phyloP scores from a whole-genome alignment of 2,329 filamentous ascomycete species.

The Claviceps sorghi region DNA sequence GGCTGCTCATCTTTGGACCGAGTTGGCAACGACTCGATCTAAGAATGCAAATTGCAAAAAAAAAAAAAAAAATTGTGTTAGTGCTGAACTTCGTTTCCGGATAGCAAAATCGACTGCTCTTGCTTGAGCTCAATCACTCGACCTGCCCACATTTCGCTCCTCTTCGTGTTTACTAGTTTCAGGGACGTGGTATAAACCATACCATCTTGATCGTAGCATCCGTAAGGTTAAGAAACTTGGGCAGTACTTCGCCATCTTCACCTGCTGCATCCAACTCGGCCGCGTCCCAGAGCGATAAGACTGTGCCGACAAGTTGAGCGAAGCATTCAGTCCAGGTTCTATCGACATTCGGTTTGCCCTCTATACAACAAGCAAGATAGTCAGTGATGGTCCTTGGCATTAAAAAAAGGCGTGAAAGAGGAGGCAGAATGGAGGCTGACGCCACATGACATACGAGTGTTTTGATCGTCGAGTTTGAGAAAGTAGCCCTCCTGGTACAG shows the following conservation, averaged over 20 bases:
- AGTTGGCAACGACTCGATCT: slow-evolving; percentile 84
- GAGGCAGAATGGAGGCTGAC: not conserved
- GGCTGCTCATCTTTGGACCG: slow-evolving; percentile 62
- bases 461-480: slow-evolving; percentile 87
- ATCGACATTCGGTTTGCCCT: slow-evolving; percentile 73
- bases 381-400: slow-evolving; percentile 1
- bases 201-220: slow-evolving; percentile 99
- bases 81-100: not conserved
- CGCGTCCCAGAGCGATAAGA: slow-evolving; percentile 91
- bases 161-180: not conserved
- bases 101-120: not conserved
- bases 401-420: too few relatives aligned
- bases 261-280: slow-evolving; percentile 78
- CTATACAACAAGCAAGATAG: slow-evolving; percentile 28
- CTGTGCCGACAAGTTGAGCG: slow-evolving; percentile 87
- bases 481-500: slow-evolving; percentile 98
- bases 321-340: slow-evolving; percentile 94
- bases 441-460: slow-evolving; percentile 53
- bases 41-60: not conserved
- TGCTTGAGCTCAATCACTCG: not conserved
- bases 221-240: slow-evolving; percentile 90
- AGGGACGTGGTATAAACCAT: slow-evolving; percentile 13
- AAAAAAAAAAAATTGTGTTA: too few relatives aligned
- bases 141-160: not conserved
- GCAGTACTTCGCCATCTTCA: slow-evolving; percentile 69